Evolutionary conservation across 2,329 filamentous ascomycete species (phyloP).

Genomic region (Lecanicillium sp.): DNA sequence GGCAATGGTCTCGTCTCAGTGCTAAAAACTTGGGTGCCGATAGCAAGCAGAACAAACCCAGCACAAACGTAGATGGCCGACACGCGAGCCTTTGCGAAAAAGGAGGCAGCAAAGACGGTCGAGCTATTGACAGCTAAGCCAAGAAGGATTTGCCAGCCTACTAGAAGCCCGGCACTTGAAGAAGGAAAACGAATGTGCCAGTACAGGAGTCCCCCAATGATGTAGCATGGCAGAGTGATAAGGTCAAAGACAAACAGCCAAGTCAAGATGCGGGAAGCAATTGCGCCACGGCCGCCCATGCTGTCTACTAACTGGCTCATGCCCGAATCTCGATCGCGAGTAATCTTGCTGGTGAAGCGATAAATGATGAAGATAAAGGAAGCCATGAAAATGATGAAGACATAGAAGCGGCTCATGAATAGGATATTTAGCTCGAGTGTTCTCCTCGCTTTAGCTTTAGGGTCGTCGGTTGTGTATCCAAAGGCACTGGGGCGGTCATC

Average conservation of each 20-base stretch:
- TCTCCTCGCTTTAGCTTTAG: constrained; percentile 9
- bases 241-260: constrained; percentile 18
- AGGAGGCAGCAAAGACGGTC: constrained; percentile 45
- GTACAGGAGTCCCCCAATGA: constrained; percentile 24
- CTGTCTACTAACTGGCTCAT: constrained; percentile 23
- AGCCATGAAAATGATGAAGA: constrained; percentile 5
- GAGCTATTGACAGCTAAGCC: constrained; percentile 52
- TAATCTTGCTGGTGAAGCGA: constrained; percentile 13
- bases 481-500: constrained; percentile 12
- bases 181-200: constrained; percentile 36
- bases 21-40: constrained; percentile 2
- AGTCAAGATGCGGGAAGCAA: constrained; percentile 16
- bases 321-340: constrained; percentile 21
- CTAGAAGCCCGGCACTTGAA: constrained; percentile 10
- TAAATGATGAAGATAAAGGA: constrained; percentile 9
- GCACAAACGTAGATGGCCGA: constrained; percentile 22
- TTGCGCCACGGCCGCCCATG: constrained; percentile 34
- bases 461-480: constrained; percentile 11
- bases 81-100: constrained; percentile 24
- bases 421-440: constrained; percentile 1
- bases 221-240: constrained; percentile 27
- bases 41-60: constrained; percentile 19
- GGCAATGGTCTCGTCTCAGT: neutral
- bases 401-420: constrained; percentile 12
- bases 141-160: constrained; percentile 38